Evolutionary conservation across 148 eudicot genomes (phyloP), one percentile per base, ranked within the genome.

Genomic region (Rhododendron henanense): DNA sequence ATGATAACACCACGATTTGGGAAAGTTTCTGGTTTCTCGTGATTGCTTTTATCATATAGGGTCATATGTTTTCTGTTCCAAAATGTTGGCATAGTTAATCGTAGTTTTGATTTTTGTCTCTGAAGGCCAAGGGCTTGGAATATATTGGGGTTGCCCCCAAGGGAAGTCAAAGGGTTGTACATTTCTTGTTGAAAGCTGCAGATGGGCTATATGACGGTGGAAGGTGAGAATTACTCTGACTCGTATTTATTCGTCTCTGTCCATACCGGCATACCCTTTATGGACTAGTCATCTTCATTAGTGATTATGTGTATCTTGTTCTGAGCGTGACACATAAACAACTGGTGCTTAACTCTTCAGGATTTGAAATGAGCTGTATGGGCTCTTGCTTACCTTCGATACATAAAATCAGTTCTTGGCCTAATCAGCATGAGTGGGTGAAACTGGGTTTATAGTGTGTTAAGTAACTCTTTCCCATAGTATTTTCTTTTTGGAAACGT

Each of bases 121-220:
- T 86, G 53, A 84, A 95, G 99, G 99, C 95, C 85, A 89, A 78
- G 88, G 92, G 90, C 55, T 90, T 96, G 45, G 99, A 96, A 90
- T 87, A 83, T 65, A 81, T 92, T 1, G 97, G 99, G 44, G 89
- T 96, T 89, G 99, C 99, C 73, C 99, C 99, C 4, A 86, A 91
- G 90, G 99, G 99, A 69, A 96, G 99, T 81, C 93, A 88, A 90
- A 93, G 99, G 90, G 99, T 95, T 84, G 95, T 92, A 89, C 91
- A 92, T 69, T 95, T 95, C 89, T 90, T 96, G 21, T 96, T 93
- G 83, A 95, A 93, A 87, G 94, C 96, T 88, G 97, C 98, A 61
- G 96, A 96, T 89, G 98, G 97, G 87, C 94, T 96, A 82, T 94
- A 94, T 84, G 92, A 89, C 13, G 99, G 97, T 82, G 99, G 91